Base-by-base conservation (phyloP, 2,329 filamentous ascomycete species). In the Paecilomyces dactylethromorphus region DNA sequence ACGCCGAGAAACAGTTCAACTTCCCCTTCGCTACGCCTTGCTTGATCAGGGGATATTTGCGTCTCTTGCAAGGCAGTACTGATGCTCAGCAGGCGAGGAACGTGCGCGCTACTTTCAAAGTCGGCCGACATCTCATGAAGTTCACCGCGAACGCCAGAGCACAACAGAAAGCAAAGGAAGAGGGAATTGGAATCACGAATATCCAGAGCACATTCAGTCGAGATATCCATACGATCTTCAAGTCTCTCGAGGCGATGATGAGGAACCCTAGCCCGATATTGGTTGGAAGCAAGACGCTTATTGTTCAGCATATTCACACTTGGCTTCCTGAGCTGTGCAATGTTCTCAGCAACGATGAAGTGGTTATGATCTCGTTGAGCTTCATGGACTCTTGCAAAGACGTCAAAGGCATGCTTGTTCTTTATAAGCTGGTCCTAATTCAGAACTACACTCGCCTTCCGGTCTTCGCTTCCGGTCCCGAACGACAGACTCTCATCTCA, bases 261-360 rank as follows among this genome's bases (percentile, higher is more conserved):
- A 86, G 87, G 60, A 96, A 91, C 71, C 82, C 87, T 1, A 89
- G 91, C 2, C 90, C 94, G 0, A 87, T 92, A 18, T 79, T 97
- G 24, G 90, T 97, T 13, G 94, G 94, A 33, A 97, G 90, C 63
- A 96, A 99, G 76, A 97, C 94, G 0, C 79, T 99, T 55, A 87
- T 95, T 2, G 92, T 97, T 12, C 94, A 99, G 74, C 91, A 97
- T 72, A 96, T 97, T 72, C 93, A 97, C 70, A 90, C 90, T 0
- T 99, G 94, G 94, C 79, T 99, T n/a, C 93, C 94, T 0, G 93
- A 97, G 70, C 84, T 99, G 10, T 82, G 85, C 0, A 86, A 87
- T 1, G 81, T 94, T 39, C 82, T 97, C 69, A 84, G 83, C 3
- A 87, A 88, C 0, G 88, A 92, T 66, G 93, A 97, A 71, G 93